These are phyloP conservation scores for Mucor piriformis DNA, from an alignment of 371 early-diverging fungal genomes.

Conservation along the genomic window DNA sequence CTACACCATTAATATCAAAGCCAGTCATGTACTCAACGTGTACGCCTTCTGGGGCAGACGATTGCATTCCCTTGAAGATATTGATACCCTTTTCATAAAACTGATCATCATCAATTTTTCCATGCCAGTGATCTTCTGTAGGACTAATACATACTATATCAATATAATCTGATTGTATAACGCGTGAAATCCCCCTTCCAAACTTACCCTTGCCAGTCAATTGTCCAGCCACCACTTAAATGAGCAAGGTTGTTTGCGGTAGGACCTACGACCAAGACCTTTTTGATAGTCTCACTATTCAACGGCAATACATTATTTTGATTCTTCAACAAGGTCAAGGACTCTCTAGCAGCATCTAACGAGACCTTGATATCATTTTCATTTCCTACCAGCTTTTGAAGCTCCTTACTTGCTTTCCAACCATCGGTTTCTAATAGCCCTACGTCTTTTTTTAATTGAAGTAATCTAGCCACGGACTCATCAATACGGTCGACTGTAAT, in stretches of 20 bases:
- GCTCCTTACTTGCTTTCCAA: conserved; percentile 37
- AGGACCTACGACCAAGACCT: conserved; percentile 55
- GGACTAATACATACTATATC: too few relatives aligned
- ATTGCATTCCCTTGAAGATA: conserved; percentile 45
- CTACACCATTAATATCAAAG: conserved; percentile 30
- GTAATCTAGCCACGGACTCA: conserved; percentile 53
- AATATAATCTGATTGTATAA: too few relatives aligned
- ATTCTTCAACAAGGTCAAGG: conserved; percentile 64
- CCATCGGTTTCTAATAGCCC: conserved; percentile 57
- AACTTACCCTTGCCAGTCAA: conserved; percentile 62
- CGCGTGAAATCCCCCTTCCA: too few relatives aligned
- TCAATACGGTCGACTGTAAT: conserved; percentile 48
- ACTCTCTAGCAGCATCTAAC: conserved; percentile 57
- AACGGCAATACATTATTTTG: conserved; percentile 51
- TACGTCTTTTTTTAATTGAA: conserved; percentile 63
- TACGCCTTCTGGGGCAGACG: conserved; percentile 38
- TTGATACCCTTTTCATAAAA: conserved; percentile 53
- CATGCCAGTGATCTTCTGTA: conserved; percentile 43
- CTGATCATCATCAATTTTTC: conserved; percentile 45
- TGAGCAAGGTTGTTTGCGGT: conserved; percentile 47
- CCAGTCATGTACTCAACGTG: conserved; percentile 36
- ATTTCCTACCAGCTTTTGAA: conserved; percentile 40
- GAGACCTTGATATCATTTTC: conserved; percentile 50
- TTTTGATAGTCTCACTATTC: conserved; percentile 11
- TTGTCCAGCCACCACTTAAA: conserved; percentile 62